Percentiles rank a stretch among this genome's conserved stretches.
These are phyloP conservation scores for Candida taoyuanica DNA, from an alignment of 805 yeast species.

Conservation along the genomic window DNA sequence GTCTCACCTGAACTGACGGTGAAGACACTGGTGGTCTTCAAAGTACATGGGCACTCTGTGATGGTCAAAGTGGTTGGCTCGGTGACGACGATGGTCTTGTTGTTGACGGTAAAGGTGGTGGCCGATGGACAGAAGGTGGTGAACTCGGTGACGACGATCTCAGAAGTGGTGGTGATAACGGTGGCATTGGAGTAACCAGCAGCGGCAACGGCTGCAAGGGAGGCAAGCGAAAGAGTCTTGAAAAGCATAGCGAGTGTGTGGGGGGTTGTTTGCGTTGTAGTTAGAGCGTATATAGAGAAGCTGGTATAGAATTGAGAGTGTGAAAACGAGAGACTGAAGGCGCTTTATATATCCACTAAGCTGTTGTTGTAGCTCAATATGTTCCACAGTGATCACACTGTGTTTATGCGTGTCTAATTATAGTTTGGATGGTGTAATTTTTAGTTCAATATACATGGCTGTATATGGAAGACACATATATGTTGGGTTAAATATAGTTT, in stretches of 20 bases:
- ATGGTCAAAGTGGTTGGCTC: conserved; percentile 77
- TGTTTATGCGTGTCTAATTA: too few species aligned
- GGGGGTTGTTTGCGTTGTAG: not conserved
- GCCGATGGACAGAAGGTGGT: conserved; percentile 83
- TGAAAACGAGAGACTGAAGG: too few species aligned
- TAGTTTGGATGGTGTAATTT: too few species aligned
- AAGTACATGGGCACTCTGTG: conserved; percentile 84
- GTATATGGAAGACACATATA: too few species aligned
- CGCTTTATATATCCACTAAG: not conserved
- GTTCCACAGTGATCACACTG: too few species aligned
- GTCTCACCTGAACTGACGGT: not conserved
- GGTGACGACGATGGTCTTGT: conserved; percentile 68
- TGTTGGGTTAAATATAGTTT: too few species aligned
- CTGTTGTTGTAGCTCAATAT: too few species aligned
- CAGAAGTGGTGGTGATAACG: conserved; percentile 15
- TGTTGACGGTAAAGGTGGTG: conserved; percentile 61
- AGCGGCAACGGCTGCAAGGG: conserved; percentile 13
- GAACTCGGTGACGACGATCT: conserved; percentile 35
- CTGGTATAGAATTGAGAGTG: too few species aligned
- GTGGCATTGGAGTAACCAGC: conserved; percentile 16
- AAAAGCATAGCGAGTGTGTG: conserved; percentile 13
- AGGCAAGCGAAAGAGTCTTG: conserved; percentile 11
- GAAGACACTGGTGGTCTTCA: conserved; percentile 17
- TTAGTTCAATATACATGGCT: too few species aligned
- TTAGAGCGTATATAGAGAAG: too few species aligned